Evolutionary conservation across 306 rosid genomes (phyloP).

Genomic region (Dryas drummondii): DNA sequence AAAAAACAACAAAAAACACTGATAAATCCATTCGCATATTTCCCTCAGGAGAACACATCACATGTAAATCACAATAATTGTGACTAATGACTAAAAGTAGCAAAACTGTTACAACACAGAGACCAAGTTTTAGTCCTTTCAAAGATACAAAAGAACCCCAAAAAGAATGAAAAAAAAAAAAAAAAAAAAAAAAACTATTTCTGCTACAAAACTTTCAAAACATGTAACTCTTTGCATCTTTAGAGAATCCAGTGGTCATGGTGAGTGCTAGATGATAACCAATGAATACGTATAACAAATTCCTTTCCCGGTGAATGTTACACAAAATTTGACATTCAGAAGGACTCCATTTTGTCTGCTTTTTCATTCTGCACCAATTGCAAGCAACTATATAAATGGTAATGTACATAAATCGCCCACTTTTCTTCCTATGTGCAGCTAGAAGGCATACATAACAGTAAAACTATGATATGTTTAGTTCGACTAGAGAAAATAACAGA

Average conservation of each 20-base stretch:
- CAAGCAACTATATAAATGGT: too few relatives aligned
- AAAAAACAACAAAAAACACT: too few relatives aligned
- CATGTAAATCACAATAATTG: too few relatives aligned
- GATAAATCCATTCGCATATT: too few relatives aligned
- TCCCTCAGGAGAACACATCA: too few relatives aligned
- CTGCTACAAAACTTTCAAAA: constrained; percentile 21
- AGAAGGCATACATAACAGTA: too few relatives aligned
- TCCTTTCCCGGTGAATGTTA: constrained; percentile 4
- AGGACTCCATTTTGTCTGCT: background rate
- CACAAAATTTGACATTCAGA: background rate
- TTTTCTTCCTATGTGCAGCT: too few relatives aligned
- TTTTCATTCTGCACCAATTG: too few relatives aligned
- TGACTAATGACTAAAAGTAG: background rate
- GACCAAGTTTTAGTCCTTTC: constrained; percentile 21
- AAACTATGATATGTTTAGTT: too few relatives aligned
- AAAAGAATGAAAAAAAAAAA: constrained; percentile 14
- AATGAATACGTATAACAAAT: constrained; percentile 18
- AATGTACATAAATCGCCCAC: too few relatives aligned
- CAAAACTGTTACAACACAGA: constrained; percentile 32
- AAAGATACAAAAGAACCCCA: constrained; percentile 7
- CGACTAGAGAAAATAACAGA: too few relatives aligned
- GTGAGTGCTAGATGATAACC: constrained; percentile 22
- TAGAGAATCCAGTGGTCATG: constrained; percentile 23
- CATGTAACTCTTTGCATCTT: constrained; percentile 22
- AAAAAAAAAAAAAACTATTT: constrained; percentile 7